Conservation (phyloP, 73 alveolate species). For the Paraurostyla sp. region DNA sequence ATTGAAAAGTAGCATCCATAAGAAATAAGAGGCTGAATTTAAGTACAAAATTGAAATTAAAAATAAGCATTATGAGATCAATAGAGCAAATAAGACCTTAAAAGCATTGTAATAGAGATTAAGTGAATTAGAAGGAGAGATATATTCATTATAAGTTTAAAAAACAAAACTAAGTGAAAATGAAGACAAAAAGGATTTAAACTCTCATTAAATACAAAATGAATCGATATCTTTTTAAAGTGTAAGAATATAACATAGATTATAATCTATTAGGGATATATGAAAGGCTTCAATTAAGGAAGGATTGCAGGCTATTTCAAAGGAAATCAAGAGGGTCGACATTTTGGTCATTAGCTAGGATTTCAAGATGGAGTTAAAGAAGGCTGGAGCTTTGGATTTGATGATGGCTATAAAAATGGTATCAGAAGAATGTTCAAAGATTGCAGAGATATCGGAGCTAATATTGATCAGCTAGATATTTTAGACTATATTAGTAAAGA, state of each 20-base stretch:
- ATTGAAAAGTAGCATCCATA: slow-evolving; percentile 10
- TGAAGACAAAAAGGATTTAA: not conserved
- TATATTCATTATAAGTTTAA: not conserved
- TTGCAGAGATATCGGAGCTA: slow-evolving; percentile 39
- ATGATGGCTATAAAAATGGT: slow-evolving; percentile 61
- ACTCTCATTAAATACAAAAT: not conserved
- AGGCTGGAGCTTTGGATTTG: slow-evolving; percentile 69
- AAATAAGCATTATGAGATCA: slow-evolving; percentile 51
- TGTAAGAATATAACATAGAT: not conserved
- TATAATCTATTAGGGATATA: slow-evolving; percentile 53
- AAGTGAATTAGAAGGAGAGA: slow-evolving; percentile 3
- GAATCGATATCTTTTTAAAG: not conserved
- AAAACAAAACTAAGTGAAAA: not conserved
- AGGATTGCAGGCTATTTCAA: slow-evolving; percentile 51
- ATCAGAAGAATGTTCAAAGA: slow-evolving; percentile 52
- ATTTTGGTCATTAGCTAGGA: slow-evolving; percentile 68
- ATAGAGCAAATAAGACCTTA: slow-evolving; percentile 16
- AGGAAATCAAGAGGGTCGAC: slow-evolving; percentile 59
- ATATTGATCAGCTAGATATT: slow-evolving; percentile 41
- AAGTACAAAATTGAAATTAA: slow-evolving; percentile 32
- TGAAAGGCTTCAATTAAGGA: slow-evolving; percentile 47
- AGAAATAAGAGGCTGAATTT: slow-evolving; percentile 29
- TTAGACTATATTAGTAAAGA: slow-evolving; percentile 56
- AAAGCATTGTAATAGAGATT: slow-evolving; percentile 2
- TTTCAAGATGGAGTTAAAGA: slow-evolving; percentile 64